These are phyloP conservation scores for Lactifluus subvellereus DNA, from an alignment of 768 basidiomycete species.

Conservation along the genomic window DNA sequence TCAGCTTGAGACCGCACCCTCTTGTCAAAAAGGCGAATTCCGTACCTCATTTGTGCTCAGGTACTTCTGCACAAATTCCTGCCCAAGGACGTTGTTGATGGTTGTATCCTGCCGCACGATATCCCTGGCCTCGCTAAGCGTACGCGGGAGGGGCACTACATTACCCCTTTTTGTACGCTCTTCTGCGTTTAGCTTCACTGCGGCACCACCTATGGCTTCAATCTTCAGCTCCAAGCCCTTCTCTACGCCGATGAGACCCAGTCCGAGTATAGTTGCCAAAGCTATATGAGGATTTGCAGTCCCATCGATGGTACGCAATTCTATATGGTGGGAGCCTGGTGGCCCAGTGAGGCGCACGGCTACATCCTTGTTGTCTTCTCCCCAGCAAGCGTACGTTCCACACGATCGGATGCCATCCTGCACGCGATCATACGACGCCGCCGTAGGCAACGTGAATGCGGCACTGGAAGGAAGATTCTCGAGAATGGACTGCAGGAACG, in stretches of 20 bases:
- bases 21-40: neutral
- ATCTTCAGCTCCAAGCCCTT: constrained; percentile 35
- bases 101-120: constrained; percentile 35
- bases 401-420: constrained; percentile 63
- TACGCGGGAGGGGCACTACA: constrained; percentile 44
- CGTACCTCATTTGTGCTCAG: constrained; percentile 45
- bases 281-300: constrained; percentile 60
- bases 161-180: constrained; percentile 45
- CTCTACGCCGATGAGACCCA: constrained; percentile 47
- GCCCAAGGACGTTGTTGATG: constrained; percentile 40
- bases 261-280: constrained; percentile 49
- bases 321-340: constrained; percentile 54
- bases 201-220: constrained; percentile 34
- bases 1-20: neutral
- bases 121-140: constrained; percentile 43
- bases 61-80: constrained; percentile 42
- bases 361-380: constrained; percentile 61
- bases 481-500: constrained; percentile 58
- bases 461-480: constrained; percentile 50
- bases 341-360: constrained; percentile 50
- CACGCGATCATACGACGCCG: constrained; percentile 59
- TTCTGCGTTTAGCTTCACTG: constrained; percentile 41
- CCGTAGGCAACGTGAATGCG: constrained; percentile 54
- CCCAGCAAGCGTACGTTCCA: constrained; percentile 66
- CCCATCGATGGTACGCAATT: constrained; percentile 56